Base-by-base conservation (phyloP, 208 protist genomes). In the Leishmania lainsoni region DNA sequence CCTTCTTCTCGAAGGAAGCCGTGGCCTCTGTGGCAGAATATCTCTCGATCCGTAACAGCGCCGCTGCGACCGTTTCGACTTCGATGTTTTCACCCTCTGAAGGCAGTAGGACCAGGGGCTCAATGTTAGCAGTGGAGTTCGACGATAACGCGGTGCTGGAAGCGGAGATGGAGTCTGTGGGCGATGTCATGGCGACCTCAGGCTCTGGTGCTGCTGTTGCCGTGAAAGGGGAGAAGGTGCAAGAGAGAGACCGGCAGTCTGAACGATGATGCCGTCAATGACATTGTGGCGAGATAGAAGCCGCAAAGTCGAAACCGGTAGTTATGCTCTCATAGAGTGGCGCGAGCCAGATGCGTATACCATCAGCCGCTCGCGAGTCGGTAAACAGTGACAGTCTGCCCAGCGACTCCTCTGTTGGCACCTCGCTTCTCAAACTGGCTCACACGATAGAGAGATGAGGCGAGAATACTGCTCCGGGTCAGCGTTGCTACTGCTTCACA, bases 151-250 rank as follows among this genome's bases (percentile, higher is more conserved):
- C 71, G 20, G 76, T 48, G 35, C 75, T 69, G 8, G 61, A 42
- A 58, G 81, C 71, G 0, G 81, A 85, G 76, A 52, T 85, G 39
- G 81, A 80, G 71, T 81, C 69, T 26, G 17, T 85, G 17, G 81
- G 81, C 49, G 76, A 76, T 49, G 61, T 74, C 59, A 81, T 85
- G 81, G 76, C 74, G 49, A 78, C 72, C 4, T 52, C 71, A 35
- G n/a, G 32, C 22, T 2, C 45, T 20, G 54, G 20, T 32, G 75
- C 75, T 26, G 59, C n/a, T 63, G 75, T 26, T 16, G 32, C 42
- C 17, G 12, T 4, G 48, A 56, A 35, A 16, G n/a, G 4, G 29
- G 26, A 20, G 29, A 59, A n/a, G 71, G 29, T 4, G 2, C 14
- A 26, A 29, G n/a, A 29, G 26, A 51, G n/a, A 26, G 71, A 26